Percentiles rank a stretch among this genome's conserved stretches.
phyloP scores from a whole-genome alignment of 345 rosid genomes.

The Citrus unshiu region DNA sequence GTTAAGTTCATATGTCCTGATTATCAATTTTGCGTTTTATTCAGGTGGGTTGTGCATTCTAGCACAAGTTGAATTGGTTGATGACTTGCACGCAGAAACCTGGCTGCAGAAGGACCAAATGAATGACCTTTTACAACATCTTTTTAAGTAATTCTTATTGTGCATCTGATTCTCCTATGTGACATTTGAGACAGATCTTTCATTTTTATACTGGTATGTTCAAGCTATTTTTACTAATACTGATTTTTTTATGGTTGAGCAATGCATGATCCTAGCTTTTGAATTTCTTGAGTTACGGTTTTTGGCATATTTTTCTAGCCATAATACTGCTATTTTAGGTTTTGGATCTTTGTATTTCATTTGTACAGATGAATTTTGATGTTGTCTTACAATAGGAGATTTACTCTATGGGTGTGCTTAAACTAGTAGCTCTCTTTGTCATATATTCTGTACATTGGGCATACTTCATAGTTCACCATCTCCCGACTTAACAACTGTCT shows the following conservation, averaged over 20 bases:
- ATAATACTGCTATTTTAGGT: neutral
- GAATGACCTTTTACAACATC: neutral
- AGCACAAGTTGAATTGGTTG: neutral
- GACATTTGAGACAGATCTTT: slow-evolving; percentile 2
- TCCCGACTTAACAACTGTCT: neutral
- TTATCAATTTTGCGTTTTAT: neutral
- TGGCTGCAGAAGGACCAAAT: neutral
- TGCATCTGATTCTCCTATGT: slow-evolving; percentile 1
- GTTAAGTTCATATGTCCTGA: neutral
- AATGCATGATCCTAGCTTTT: neutral
- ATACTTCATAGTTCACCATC: neutral
- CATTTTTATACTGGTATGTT: neutral
- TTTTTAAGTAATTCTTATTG: neutral
- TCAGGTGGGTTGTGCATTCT: neutral
- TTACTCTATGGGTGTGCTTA: neutral
- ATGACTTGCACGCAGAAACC: neutral
- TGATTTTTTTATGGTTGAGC: neutral
- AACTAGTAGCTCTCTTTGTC: neutral
- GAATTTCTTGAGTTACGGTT: neutral
- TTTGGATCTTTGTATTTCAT: neutral
- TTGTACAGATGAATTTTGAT: neutral
- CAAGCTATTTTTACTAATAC: neutral
- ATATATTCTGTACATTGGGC: neutral
- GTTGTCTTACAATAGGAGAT: neutral
- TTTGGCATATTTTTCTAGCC: neutral